Base-by-base conservation (phyloP, 306 rosid genomes). In the Ochetophila trinervis region DNA sequence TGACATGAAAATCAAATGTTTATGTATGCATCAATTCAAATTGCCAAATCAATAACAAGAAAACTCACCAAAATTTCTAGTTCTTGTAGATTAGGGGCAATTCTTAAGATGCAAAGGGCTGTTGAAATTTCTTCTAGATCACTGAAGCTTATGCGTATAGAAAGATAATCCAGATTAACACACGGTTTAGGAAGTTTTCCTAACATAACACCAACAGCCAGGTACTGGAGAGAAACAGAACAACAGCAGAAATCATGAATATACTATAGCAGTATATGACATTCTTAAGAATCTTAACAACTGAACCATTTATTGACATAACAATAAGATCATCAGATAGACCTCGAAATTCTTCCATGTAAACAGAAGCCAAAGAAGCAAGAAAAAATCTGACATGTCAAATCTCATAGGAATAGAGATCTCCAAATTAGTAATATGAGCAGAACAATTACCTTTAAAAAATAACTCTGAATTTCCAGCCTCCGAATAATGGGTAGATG, bases 31-130 rank as follows among this genome's bases (percentile, higher is more conserved):
- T 11, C 13, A 17, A 11, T 47, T 47, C 51, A 47, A 8, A 47
- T 8, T 17, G 17, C 17, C 17, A 8, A 50, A 45, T 14, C 19
- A 5, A 42, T 0, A 37, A 59, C 0, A 42, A 45, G 35, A 44
- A 45, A 51, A 75, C 86, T 83, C 65, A 83, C 88, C 84, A 78
- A 66, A 61, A 86, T 72, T 74, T 78, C 83, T 52, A 80, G 64
- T 27, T 78, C 86, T 49, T 57, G 84, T 20, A 83, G 78, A 76
- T 78, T 80, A 40, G 91, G 91, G 19, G 86, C 71, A 74, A 77
- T 80, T 71, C 83, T 78, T 56, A 86, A 55, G 42, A 86, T 65
- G 83, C 81, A 86, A 36, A 83, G 73, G 42, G 81, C 69, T 64
- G 83, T 66, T 35, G 77, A 76, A 68, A 69, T 66, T 74, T 80